Conservation (phyloP, 306 rosid species). For the Lithocarpus polystachyus region DNA sequence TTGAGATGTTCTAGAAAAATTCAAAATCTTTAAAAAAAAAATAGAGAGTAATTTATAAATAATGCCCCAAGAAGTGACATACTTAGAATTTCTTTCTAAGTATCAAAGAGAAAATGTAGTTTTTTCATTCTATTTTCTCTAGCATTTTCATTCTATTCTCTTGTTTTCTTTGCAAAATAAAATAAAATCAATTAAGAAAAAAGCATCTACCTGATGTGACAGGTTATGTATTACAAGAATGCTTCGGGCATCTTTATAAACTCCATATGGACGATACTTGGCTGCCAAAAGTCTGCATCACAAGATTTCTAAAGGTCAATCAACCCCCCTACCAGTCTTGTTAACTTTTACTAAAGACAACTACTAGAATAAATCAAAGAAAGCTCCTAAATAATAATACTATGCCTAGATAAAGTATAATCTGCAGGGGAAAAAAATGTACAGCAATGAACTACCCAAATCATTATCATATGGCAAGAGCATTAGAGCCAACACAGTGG, state of each 20-base stretch:
- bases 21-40: not conserved
- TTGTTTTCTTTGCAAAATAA: not conserved
- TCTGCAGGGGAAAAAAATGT: not conserved
- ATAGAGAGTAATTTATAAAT: not conserved
- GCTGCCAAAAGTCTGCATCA: conserved; percentile 79
- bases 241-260: conserved; percentile 79
- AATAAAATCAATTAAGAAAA: conserved; percentile 9
- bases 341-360: conserved; percentile 23
- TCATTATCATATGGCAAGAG: conserved; percentile 8
- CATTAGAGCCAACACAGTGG: not conserved
- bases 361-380: conserved; percentile 5
- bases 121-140: not conserved
- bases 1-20: not conserved
- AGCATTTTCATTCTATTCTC: not conserved
- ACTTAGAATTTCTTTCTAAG: not conserved
- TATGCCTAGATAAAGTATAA: conserved; percentile 12
- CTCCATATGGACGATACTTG: conserved; percentile 80
- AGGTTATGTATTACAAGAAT: conserved; percentile 81
- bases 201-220: conserved; percentile 67
- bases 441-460: conserved; percentile 8
- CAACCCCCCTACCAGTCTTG: not conserved
- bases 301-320: conserved; percentile 12
- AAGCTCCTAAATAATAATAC: conserved; percentile 13
- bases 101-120: not conserved
- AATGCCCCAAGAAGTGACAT: not conserved